These are phyloP conservation scores for Aspergillus niger DNA, from an alignment of 2,329 filamentous ascomycete genomes.

Conservation along the genomic window DNA sequence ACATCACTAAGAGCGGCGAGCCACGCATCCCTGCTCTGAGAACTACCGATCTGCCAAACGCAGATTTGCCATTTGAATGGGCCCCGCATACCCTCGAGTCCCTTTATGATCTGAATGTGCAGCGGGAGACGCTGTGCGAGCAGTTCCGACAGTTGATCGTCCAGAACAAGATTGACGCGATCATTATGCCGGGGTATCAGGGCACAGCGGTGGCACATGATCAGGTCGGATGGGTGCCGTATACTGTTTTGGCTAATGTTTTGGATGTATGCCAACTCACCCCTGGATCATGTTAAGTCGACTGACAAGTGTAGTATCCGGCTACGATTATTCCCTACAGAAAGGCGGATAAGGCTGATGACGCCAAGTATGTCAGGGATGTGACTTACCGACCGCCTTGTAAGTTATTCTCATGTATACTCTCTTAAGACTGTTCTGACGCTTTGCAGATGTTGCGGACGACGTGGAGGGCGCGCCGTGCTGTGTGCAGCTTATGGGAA, in stretches of 20 bases:
- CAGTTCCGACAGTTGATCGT: neutral
- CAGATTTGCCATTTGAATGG: neutral
- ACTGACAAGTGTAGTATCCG: neutral
- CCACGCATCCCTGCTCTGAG: neutral
- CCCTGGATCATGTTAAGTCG: no score
- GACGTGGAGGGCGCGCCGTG: slow-evolving; percentile 26
- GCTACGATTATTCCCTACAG: slow-evolving; percentile 23
- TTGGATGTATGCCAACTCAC: neutral
- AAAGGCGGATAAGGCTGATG: slow-evolving; percentile 16
- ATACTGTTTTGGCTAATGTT: neutral
- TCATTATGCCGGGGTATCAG: neutral
- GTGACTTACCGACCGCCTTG: slow-evolving; percentile 24
- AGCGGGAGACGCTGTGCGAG: neutral
- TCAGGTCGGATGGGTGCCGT: neutral
- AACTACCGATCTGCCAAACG: neutral
- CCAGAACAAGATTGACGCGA: neutral
- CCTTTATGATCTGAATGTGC: neutral
- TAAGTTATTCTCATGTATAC: slow-evolving; percentile 8
- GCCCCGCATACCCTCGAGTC: neutral
- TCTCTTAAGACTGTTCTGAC: neutral
- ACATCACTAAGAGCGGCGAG: neutral
- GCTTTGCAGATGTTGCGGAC: slow-evolving; percentile 18
- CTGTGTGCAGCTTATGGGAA: slow-evolving; percentile 19
- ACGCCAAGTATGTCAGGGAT: slow-evolving; percentile 23
- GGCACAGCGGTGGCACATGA: neutral